Conservation (phyloP, 805 yeast species). For the Phaffomyces opuntiae region DNA sequence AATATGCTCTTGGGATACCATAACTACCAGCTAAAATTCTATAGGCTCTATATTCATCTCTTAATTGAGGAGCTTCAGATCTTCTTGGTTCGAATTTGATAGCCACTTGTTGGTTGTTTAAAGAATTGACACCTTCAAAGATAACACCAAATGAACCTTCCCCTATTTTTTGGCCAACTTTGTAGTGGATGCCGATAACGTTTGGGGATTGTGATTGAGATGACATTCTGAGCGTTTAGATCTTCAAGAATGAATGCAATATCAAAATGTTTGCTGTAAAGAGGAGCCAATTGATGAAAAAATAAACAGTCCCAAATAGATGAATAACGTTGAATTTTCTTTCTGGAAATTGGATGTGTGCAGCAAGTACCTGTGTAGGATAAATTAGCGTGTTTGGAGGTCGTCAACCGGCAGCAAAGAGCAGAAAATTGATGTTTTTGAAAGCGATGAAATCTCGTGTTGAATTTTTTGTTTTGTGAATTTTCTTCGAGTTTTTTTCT, state of each 20-base stretch:
- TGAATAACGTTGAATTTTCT: too few relatives aligned
- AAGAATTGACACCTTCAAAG: conserved; percentile 89
- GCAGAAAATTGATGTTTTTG: too few relatives aligned
- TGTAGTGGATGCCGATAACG: conserved; percentile 88
- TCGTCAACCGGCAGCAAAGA: too few relatives aligned
- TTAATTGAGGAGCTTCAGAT: conserved; percentile 93
- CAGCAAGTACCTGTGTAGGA: too few relatives aligned
- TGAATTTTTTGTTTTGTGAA: neutral
- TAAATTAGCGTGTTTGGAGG: too few relatives aligned
- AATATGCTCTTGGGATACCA: conserved; percentile 95
- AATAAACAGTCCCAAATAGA: too few relatives aligned
- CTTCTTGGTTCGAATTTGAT: conserved; percentile 96
- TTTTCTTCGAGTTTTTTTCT: neutral
- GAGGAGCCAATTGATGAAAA: neutral
- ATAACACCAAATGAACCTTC: conserved; percentile 98
- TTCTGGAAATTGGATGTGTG: too few relatives aligned
- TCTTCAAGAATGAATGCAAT: too few relatives aligned
- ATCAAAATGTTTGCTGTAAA: too few relatives aligned
- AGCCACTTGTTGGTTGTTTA: conserved; percentile 90
- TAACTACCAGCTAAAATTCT: conserved; percentile 72
- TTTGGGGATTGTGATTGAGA: conserved; percentile 14
- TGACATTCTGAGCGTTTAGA: neutral
- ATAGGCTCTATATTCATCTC: conserved; percentile 96
- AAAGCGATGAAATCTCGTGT: too few relatives aligned
- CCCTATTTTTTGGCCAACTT: conserved; percentile 95